Base-by-base conservation (phyloP, 2,329 filamentous ascomycete genomes). In the Pestalotiopsis sp. region DNA sequence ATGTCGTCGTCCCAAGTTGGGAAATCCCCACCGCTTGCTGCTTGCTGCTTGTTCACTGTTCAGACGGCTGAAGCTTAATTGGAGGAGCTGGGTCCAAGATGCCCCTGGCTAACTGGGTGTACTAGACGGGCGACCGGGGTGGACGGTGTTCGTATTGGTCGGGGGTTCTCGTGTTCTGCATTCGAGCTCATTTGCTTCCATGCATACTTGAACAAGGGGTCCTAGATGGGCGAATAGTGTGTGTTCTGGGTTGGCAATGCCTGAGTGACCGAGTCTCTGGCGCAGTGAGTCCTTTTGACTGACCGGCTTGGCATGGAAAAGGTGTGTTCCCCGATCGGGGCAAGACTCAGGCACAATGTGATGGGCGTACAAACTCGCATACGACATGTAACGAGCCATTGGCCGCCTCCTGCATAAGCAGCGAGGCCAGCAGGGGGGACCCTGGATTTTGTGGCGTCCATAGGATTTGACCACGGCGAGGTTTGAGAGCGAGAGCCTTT, bases 61-160 rank as follows among this genome's bases (percentile, higher is more conserved):
- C 59, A 36, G 36, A 62, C 59, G 59, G 59, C 59, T 62, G 59
- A 62, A 62, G 59, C 27, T 62, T 62, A 62, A 62, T 62, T 62
- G 59, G 59, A 62, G 27, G 38, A 36, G 27, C 17, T 17, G 17
- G 45, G 45, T 52, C 31, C n/a, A 9, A 36, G 7, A 36, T 36
- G 20, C 59, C 59, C 59, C 59, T 62, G 59, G 36, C 59, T 62
- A 41, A 62, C 25, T 36, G 36, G 7, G 11, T 36, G 31, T n/a
- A n/a, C 59, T 40, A 36, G 59, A 40, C n/a, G 14, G 31, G 57
- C 23, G 23, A 17, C 57, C 57, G 25, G 57, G 57, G 57, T 27
- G 3, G 27, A 40, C 31, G 14, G 59, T n/a, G 25, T 14, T 40
- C 59, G n/a, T 36, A 62, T 62, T 62, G 27, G 59, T 31, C 36